Conservation (phyloP, 1,284 basidiomycete genomes). For the Sanghuangporus baumii region DNA sequence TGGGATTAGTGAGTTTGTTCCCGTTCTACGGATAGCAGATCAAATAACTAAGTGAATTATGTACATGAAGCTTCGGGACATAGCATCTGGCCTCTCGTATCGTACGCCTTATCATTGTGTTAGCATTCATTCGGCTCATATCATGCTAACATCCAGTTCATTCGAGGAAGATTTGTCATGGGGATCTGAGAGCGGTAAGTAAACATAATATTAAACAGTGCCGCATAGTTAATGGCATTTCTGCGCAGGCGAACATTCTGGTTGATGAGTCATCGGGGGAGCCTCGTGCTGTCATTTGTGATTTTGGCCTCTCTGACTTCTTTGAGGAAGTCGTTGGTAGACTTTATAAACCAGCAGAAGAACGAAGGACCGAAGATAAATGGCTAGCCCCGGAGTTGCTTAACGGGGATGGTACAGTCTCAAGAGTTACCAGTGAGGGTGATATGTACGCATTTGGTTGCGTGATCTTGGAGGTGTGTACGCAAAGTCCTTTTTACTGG, state of each 20-base stretch:
- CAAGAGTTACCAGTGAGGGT: neutral
- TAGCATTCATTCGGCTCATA: neutral
- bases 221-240: no score
- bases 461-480: neutral
- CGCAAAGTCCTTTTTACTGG: neutral
- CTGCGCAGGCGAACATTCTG: neutral
- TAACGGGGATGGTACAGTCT: neutral
- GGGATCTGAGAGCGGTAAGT: neutral
- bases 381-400: conserved; percentile 2
- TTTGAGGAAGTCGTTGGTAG: neutral
- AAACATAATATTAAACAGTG: neutral
- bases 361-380: neutral
- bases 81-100: neutral
- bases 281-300: neutral
- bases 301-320: conserved; percentile 1
- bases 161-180: neutral
- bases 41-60: neutral
- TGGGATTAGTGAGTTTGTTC: neutral
- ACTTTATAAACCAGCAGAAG: neutral
- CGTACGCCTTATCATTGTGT: neutral
- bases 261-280: neutral
- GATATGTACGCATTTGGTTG: neutral
- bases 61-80: neutral
- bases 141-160: neutral
- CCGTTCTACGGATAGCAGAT: neutral